These are phyloP conservation scores for Trametopsis cervina DNA, from an alignment of 768 basidiomycete species.

Conservation along the genomic window DNA sequence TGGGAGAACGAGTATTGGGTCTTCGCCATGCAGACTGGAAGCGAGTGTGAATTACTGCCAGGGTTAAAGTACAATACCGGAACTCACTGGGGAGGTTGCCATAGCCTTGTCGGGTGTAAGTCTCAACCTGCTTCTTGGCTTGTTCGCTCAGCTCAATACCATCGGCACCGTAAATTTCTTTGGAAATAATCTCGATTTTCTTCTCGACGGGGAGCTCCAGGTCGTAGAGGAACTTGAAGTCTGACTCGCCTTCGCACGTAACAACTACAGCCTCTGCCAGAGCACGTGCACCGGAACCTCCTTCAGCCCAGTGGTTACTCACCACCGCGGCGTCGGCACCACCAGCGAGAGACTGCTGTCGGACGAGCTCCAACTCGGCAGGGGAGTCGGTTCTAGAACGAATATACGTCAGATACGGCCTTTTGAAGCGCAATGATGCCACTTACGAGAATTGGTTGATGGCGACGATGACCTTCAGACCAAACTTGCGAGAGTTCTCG, in stretches of 20 bases:
- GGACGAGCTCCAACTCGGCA: conserved; percentile 84
- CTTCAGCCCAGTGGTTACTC: conserved; percentile 97
- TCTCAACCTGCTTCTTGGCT: conserved; percentile 80
- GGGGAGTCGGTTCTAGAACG: conserved; percentile 70
- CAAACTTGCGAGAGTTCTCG: conserved; percentile 91
- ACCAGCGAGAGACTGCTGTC: conserved; percentile 67
- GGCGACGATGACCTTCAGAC: conserved; percentile 91
- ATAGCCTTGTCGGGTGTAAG: conserved; percentile 89
- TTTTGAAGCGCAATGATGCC: neutral
- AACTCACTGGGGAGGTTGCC: conserved; percentile 66
- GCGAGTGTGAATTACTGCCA: conserved; percentile 7
- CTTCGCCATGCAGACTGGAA: conserved; percentile 90
- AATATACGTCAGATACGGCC: neutral
- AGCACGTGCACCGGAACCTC: conserved; percentile 82
- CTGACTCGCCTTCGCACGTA: conserved; percentile 73
- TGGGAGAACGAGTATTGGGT: conserved; percentile 98
- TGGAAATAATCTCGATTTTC: conserved; percentile 84
- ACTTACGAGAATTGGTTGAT: conserved; percentile 93
- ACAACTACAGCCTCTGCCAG: conserved; percentile 90
- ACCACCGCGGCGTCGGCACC: conserved; percentile 95
- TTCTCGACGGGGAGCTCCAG: conserved; percentile 74
- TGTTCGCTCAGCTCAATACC: conserved; percentile 82
- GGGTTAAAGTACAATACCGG: conserved; percentile 5
- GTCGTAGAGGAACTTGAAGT: conserved; percentile 93
- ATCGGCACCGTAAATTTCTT: conserved; percentile 91